These are phyloP conservation scores for Solanum sejunctum DNA, from an alignment of 257 asterid genomes.

Conservation along the genomic window DNA sequence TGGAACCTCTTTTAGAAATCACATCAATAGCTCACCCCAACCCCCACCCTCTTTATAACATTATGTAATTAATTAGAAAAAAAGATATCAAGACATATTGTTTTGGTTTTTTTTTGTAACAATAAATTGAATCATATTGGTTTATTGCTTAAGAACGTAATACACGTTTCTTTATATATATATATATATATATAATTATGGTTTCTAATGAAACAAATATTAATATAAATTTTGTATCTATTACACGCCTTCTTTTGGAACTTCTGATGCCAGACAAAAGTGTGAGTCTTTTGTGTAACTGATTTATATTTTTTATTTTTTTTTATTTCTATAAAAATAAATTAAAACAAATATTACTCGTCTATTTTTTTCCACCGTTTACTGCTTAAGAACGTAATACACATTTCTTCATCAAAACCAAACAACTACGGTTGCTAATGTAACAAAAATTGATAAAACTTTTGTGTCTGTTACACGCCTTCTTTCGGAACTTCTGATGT, in stretches of 20 bases:
- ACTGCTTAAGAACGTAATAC: neutral
- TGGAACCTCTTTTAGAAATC: neutral
- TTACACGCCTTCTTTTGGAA: too few species aligned
- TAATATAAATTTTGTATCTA: too few species aligned
- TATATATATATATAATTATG: too few species aligned
- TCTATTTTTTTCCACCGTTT: neutral
- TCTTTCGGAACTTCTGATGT: neutral
- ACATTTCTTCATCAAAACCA: neutral
- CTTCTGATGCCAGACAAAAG: too few species aligned
- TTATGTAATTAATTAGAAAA: too few species aligned
- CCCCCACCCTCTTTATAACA: too few species aligned
- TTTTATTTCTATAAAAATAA: neutral
- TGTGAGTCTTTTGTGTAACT: neutral
- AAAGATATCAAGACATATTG: too few species aligned
- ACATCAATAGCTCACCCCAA: neutral
- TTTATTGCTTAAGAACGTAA: neutral
- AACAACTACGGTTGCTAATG: neutral
- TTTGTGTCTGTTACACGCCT: neutral
- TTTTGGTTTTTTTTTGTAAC: neutral
- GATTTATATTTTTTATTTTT: too few species aligned
- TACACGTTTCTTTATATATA: too few species aligned
- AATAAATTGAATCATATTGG: neutral
- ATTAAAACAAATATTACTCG: neutral
- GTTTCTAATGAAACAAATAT: too few species aligned
- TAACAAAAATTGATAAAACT: neutral